Percentiles rank a stretch among this genome's conserved stretches.
Evolutionary conservation across 352 stramenopile genomes (phyloP).

Genomic region (Globisporangium paddicum): DNA sequence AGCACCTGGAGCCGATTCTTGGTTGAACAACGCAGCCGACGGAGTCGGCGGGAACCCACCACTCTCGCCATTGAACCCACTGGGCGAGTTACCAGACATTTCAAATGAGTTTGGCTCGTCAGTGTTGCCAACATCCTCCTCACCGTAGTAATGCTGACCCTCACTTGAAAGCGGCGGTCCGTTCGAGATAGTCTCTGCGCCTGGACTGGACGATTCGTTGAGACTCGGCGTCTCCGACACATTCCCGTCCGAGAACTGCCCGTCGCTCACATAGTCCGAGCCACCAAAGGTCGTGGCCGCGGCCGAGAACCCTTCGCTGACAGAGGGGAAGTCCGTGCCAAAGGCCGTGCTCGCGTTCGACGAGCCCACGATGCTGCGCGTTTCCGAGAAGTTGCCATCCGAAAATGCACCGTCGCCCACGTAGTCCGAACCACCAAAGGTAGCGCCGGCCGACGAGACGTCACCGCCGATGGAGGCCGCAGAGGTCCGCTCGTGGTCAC

Average conservation of each 20-base stretch:
- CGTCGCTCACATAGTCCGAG: slow-evolving; percentile 54
- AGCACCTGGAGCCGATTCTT: slow-evolving; percentile 10
- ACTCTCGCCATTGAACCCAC: slow-evolving; percentile 13
- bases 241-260: slow-evolving; percentile 54
- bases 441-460: slow-evolving; percentile 72
- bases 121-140: slow-evolving; percentile 18
- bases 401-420: slow-evolving; percentile 62
- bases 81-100: slow-evolving; percentile 22
- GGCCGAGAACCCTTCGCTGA: slow-evolving; percentile 63
- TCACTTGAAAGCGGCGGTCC: slow-evolving; percentile 27
- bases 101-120: slow-evolving; percentile 20
- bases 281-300: slow-evolving; percentile 56
- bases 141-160: slow-evolving; percentile 23
- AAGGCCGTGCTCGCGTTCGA: slow-evolving; percentile 77
- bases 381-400: slow-evolving; percentile 64
- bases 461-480: slow-evolving; percentile 51
- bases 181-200: slow-evolving; percentile 25
- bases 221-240: slow-evolving; percentile 50
- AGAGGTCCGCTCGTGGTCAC: slow-evolving; percentile 27
- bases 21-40: slow-evolving; percentile 19
- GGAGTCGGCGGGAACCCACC: slow-evolving; percentile 10
- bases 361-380: slow-evolving; percentile 60
- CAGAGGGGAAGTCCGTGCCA: slow-evolving; percentile 66
- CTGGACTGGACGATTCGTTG: slow-evolving; percentile 39
- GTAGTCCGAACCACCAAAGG: slow-evolving; percentile 68